Percentiles rank a stretch among this genome's conserved stretches.
Evolutionary conservation across 108 stramenopile species (phyloP).

Genomic region (Discostella stelligeroides): DNA sequence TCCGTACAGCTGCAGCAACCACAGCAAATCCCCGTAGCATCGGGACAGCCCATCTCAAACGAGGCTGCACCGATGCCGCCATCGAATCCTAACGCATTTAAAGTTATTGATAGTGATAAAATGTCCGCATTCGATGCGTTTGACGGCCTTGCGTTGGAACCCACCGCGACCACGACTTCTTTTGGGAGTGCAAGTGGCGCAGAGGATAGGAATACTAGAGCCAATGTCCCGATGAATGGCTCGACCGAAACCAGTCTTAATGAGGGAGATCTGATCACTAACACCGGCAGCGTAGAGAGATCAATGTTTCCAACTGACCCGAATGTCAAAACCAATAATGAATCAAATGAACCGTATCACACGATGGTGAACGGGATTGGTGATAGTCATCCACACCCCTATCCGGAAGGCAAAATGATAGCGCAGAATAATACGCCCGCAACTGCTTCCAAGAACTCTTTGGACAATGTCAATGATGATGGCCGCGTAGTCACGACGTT

Average conservation of each 20-base stretch:
- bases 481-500: constrained; percentile 1
- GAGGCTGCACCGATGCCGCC: background rate
- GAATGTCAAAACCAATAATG: constrained; percentile 74
- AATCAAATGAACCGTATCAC: constrained; percentile 60
- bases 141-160: constrained; percentile 50
- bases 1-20: background rate
- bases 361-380: constrained; percentile 69
- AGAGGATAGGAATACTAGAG: too few relatives aligned
- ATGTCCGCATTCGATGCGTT: constrained; percentile 58
- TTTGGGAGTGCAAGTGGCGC: background rate
- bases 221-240: background rate
- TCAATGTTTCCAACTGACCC: constrained; percentile 43
- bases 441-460: background rate
- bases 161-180: constrained; percentile 20
- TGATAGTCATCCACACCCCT: constrained; percentile 54
- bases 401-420: background rate
- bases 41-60: background rate
- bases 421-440: background rate
- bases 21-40: constrained; percentile 25
- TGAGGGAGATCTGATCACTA: constrained; percentile 48
- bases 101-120: constrained; percentile 28
- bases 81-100: constrained; percentile 38
- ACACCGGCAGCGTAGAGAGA: constrained; percentile 53
- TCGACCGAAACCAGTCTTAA: background rate
- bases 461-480: background rate